Conservation (phyloP, 106 monocot genomes). For the Hemerocallis citrina region DNA sequence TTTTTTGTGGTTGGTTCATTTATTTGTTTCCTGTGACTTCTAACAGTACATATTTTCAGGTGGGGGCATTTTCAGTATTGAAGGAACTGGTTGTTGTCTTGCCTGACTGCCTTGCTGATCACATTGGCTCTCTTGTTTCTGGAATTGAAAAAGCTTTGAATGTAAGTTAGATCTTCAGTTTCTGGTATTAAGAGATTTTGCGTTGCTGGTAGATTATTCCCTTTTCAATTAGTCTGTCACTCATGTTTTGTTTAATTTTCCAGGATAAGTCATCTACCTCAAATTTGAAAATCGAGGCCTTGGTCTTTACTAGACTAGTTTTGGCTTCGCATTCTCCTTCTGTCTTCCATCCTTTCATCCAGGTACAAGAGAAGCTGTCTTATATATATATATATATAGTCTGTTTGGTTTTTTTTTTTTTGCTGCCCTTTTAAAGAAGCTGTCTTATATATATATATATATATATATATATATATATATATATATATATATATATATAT, state of each 20-base stretch:
- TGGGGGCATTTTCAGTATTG: slow-evolving; percentile 87
- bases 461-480: no score
- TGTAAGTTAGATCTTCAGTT: slow-evolving; percentile 40
- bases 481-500: no score
- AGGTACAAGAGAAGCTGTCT: slow-evolving; percentile 32
- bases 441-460: no score
- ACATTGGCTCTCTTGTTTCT: slow-evolving; percentile 74
- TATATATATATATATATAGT: background rate
- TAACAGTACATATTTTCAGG: slow-evolving; percentile 33
- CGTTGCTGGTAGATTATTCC: background rate
- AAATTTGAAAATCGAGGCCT: slow-evolving; percentile 98
- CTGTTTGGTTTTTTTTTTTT: background rate
- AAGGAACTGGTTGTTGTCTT: slow-evolving; percentile 96
- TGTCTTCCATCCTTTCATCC: slow-evolving; percentile 89
- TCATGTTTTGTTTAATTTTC: slow-evolving; percentile 12
- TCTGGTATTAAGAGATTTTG: background rate
- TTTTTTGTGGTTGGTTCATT: background rate
- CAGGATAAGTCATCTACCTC: slow-evolving; percentile 99
- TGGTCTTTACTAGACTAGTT: slow-evolving; percentile 89
- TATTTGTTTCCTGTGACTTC: background rate
- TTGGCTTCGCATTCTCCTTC: slow-evolving; percentile 93
- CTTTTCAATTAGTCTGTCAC: background rate
- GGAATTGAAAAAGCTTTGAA: slow-evolving; percentile 94
- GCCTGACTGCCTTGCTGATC: slow-evolving; percentile 96
- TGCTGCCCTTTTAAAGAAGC: no score